Evolutionary conservation across 768 basidiomycete genomes (phyloP).

Genomic region (Suillus subluteus): DNA sequence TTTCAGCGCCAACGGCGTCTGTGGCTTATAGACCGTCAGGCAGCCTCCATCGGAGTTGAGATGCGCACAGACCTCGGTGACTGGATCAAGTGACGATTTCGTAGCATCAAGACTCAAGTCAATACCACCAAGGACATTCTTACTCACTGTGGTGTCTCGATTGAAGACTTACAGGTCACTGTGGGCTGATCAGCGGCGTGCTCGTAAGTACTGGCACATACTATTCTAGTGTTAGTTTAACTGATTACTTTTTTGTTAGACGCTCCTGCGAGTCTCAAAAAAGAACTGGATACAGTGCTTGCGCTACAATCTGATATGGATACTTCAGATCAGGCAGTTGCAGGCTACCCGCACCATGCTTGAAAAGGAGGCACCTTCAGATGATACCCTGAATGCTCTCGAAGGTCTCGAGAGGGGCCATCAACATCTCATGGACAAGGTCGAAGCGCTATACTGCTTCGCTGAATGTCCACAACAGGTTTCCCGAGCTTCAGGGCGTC

Average conservation of each 20-base stretch:
- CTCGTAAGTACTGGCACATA: not conserved
- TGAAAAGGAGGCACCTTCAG: conserved; percentile 6
- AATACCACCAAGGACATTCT: not conserved
- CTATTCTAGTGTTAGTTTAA: too few relatives aligned
- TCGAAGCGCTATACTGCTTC: conserved; percentile 16
- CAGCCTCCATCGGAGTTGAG: conserved; percentile 28
- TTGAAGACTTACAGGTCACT: not conserved
- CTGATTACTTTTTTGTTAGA: not conserved
- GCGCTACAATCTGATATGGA: conserved; percentile 34
- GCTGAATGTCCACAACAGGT: conserved; percentile 14
- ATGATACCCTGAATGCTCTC: conserved; percentile 19
- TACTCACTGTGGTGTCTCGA: not conserved
- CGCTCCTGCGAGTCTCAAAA: conserved; percentile 33
- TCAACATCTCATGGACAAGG: conserved; percentile 4
- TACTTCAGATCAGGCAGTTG: conserved; percentile 27
- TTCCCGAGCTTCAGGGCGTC: conserved; percentile 13
- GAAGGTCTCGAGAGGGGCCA: conserved; percentile 20
- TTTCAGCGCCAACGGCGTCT: conserved; percentile 29
- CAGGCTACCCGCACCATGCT: conserved; percentile 17
- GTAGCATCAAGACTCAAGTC: conserved; percentile 18
- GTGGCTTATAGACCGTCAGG: conserved; percentile 41
- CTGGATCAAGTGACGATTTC: conserved; percentile 34
- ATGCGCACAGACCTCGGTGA: conserved; percentile 33
- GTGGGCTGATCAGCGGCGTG: conserved; percentile 8
- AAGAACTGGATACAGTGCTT: conserved; percentile 37